Evolutionary conservation across 352 stramenopile genomes (phyloP), one percentile per base, ranked within the genome.

Genomic region (Phytophthora constricta): DNA sequence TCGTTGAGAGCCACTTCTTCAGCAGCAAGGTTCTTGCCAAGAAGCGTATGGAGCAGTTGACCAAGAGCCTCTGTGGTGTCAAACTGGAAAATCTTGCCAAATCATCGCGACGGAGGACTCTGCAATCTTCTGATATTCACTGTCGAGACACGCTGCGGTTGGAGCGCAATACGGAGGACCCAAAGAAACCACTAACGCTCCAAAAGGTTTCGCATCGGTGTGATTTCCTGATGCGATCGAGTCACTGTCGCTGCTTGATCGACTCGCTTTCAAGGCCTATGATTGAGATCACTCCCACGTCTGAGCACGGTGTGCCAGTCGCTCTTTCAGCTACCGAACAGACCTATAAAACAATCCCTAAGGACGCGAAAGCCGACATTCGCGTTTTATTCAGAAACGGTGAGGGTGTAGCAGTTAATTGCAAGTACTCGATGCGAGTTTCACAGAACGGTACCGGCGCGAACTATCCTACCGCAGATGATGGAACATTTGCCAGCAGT

Each of bases 141-240:
- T 95, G 87, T 59, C 66, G 79, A 23, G 87, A 95, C 37, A 89
- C 76, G 0, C 68, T 91, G 22, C 60, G 86, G 4, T 77, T 96
- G 58, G 76, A 81, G 20, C 82, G 87, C 28, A 62, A 66, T 22
- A 34, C 74, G 7, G 62, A 82, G 10, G 63, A 74, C 9, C 45
- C 50, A 0, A 68, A 28, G 2, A 62, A 77, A 22, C 51, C 67
- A 11, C 68, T 96, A 0, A 52, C 66, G 17, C 47, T 92, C 14
- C 79, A 78, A 20, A 86, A 81, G 23, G 68, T 84, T 25, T 39
- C 85, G 14, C 89, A 96, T 54, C 86, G 85, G 20, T 95, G 87
- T 43, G 89, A 96, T 56, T 89, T 87, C 27, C 76, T 95, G 58
- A 93, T 96, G 80, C 77, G 86, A 64, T 62, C 74, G 16, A 94